Conservation (phyloP, 257 asterid genomes). For the Galeopsis tetrahit region DNA sequence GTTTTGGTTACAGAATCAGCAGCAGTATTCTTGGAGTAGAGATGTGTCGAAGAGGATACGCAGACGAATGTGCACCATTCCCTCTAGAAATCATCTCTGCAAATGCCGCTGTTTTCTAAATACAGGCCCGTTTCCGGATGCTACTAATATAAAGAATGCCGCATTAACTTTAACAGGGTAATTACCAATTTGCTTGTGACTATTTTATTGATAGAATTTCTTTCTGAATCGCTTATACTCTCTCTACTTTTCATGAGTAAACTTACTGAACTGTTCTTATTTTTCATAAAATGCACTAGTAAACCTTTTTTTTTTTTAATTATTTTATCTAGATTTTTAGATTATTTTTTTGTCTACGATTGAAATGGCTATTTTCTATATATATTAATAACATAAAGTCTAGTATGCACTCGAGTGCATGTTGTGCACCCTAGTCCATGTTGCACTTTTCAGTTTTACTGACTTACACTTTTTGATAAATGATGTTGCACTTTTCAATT, state of each 20-base stretch:
- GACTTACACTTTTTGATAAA: too few species aligned
- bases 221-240: not conserved
- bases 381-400: too few species aligned
- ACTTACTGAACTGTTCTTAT: not conserved
- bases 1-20: conserved; percentile 45
- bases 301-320: not conserved
- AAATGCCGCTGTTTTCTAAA: conserved; percentile 68
- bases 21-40: conserved; percentile 53
- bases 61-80: conserved; percentile 44
- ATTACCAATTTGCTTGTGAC: conserved; percentile 13
- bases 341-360: not conserved
- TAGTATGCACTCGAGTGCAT: too few species aligned
- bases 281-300: not conserved
- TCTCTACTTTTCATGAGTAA: not conserved
- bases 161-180: conserved; percentile 61
- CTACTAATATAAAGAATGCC: conserved; percentile 58
- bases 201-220: conserved; percentile 23
- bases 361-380: not conserved
- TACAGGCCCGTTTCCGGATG: conserved; percentile 50
- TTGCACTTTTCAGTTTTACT: too few species aligned
- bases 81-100: conserved; percentile 46
- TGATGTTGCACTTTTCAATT: too few species aligned
- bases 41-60: conserved; percentile 52
- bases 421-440: too few species aligned
- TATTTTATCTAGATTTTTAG: not conserved